Evolutionary conservation across 2,329 filamentous ascomycete species (phyloP), one percentile per base, ranked within the genome.

Genomic region (Hypoxylon sp.): DNA sequence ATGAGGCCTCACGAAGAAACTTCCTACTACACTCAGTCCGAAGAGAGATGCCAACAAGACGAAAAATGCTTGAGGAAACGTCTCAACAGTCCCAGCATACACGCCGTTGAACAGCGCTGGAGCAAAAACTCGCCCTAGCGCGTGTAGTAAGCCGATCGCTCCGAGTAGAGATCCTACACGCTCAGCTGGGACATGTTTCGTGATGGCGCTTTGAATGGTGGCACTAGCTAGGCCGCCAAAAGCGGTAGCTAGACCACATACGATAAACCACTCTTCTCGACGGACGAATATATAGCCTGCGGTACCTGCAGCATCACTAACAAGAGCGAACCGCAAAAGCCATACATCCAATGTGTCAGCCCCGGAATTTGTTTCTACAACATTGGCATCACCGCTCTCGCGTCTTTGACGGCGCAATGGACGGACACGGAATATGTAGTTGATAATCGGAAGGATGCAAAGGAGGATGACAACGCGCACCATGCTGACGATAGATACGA

Each of bases 131-230:
- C 91, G 79, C 2, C 89, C 83, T 25, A 96, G 73, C 1, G 91
- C 89, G 71, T 97, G 93, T 50, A 97, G 73, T 55, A 97, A 76
- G 0, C 93, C 94, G 11, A 87, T 88, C 1, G 91, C 92, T 15
- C 94, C 94, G 0, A 99, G 80, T n/a, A 97, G 76, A 68, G 94
- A 86, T 0, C 94, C 94, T 0, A 94, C 87, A 35, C 83, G 82
- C 57, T 94, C 89, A 0, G 85, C 78, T 0, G 92, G 90, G 0
- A 97, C 87, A 69, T 97, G 94, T 68, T 97, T 97, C 13, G 91
- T 97, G 40, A 97, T 75, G 0, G 88, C 82, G 1, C 89, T 87
- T 66, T 96, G 91, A 38, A 96, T 78, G 0, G 90, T 94, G 1
- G 94, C 92, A 25, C 87, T 88, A 0, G 88, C 92, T 34, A 97